Percentiles rank a stretch among this genome's conserved stretches.
phyloP scores from a whole-genome alignment of 2,329 filamentous ascomycete genomes.

The Curvularia verruculosa region DNA sequence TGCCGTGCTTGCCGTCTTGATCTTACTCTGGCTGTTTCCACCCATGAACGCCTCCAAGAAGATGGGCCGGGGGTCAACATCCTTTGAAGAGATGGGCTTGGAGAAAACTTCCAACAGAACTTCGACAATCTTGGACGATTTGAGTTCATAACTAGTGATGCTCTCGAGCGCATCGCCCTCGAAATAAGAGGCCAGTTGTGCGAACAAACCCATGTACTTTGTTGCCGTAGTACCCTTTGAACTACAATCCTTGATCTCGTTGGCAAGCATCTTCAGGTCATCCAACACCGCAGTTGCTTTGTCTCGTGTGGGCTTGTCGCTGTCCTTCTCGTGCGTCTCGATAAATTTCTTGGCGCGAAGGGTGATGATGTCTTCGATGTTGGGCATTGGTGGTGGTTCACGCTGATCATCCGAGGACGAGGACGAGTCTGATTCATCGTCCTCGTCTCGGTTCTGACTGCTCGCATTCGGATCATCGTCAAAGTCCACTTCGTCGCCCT shows the following conservation, averaged over 20 bases:
- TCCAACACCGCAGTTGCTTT: slow-evolving; percentile 79
- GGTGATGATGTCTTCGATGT: slow-evolving; percentile 75
- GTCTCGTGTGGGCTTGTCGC: slow-evolving; percentile 74
- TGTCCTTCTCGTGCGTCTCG: slow-evolving; percentile 78
- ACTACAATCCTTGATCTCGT: slow-evolving; percentile 75
- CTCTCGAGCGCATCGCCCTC: slow-evolving; percentile 87
- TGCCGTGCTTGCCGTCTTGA: slow-evolving; percentile 68
- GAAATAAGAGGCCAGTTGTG: slow-evolving; percentile 79
- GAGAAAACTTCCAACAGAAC: slow-evolving; percentile 83
- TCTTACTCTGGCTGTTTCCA: slow-evolving; percentile 64
- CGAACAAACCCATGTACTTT: slow-evolving; percentile 71
- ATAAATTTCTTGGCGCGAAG: slow-evolving; percentile 82
- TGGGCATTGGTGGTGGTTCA: slow-evolving; percentile 40
- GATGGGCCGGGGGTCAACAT: slow-evolving; percentile 71
- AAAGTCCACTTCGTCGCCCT: slow-evolving; percentile 60
- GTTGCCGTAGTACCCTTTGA: slow-evolving; percentile 49
- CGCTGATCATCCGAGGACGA: slow-evolving; percentile 50
- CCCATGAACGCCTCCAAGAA: slow-evolving; percentile 96
- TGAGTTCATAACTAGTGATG: slow-evolving; percentile 91
- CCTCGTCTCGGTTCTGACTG: slow-evolving; percentile 64
- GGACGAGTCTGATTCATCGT: slow-evolving; percentile 70
- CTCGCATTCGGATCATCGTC: slow-evolving; percentile 63
- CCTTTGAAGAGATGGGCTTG: slow-evolving; percentile 61
- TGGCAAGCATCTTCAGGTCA: slow-evolving; percentile 72
- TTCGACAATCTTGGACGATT: slow-evolving; percentile 88